Percentiles rank a stretch among this genome's conserved stretches.
Conservation (phyloP, 129 eudicot genomes). For the Pittosporum tobira region DNA sequence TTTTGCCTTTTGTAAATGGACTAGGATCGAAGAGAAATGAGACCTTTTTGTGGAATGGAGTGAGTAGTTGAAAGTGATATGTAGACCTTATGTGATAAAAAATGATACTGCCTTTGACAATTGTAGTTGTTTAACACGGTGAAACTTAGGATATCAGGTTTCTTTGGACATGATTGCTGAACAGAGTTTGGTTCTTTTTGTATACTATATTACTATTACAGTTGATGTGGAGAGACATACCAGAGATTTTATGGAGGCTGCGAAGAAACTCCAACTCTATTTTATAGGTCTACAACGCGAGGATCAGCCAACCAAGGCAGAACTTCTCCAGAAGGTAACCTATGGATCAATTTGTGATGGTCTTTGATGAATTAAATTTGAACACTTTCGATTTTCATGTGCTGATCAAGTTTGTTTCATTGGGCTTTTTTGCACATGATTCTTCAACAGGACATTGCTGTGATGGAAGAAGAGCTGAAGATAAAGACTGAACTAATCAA, state of each 20-base stretch:
- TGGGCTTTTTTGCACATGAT: too few relatives aligned
- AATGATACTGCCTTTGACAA: too few relatives aligned
- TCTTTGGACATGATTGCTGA: not conserved
- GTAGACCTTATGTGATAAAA: not conserved
- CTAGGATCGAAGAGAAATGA: too few relatives aligned
- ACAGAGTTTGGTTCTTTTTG: not conserved
- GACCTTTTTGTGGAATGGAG: not conserved
- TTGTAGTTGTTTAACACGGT: too few relatives aligned
- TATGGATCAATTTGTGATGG: not conserved
- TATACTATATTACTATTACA: conserved; percentile 26
- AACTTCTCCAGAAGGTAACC: conserved; percentile 64
- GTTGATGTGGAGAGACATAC: conserved; percentile 99
- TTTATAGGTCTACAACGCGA: conserved; percentile 76
- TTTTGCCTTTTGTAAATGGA: too few relatives aligned
- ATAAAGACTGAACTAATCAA: conserved; percentile 54
- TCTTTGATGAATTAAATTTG: not conserved
- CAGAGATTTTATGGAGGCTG: conserved; percentile 98
- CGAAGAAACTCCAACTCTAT: conserved; percentile 82
- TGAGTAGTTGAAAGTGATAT: not conserved
- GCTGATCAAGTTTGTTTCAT: not conserved
- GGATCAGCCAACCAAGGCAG: conserved; percentile 69
- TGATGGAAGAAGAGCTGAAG: conserved; percentile 84
- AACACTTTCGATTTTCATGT: too few relatives aligned
- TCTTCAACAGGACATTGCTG: conserved; percentile 51
- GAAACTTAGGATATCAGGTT: not conserved